These are phyloP conservation scores for Ophiocordyceps unilateralis DNA, from an alignment of 2,329 filamentous ascomycete species.

Conservation along the genomic window DNA sequence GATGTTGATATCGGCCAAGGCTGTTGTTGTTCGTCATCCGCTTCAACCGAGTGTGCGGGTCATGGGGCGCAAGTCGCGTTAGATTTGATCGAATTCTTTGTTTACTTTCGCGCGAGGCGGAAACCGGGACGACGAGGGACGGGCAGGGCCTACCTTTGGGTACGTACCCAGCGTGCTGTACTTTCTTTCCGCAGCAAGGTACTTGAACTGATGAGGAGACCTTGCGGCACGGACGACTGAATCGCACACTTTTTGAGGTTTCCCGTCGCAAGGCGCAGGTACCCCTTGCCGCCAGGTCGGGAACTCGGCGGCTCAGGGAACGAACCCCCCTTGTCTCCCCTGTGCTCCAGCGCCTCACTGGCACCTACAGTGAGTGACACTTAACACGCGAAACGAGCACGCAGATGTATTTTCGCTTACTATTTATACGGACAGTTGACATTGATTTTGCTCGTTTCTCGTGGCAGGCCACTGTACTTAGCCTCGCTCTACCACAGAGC, in stretches of 20 bases:
- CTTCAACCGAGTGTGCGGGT: neutral
- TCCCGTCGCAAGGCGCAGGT: neutral
- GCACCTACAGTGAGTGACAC: too few species aligned
- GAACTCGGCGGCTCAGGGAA: too few species aligned
- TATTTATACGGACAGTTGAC: too few species aligned
- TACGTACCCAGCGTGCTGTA: too few species aligned
- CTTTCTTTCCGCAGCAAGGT: neutral
- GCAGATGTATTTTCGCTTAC: too few species aligned
- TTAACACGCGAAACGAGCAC: too few species aligned
- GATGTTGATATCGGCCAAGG: neutral
- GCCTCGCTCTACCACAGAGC: too few species aligned
- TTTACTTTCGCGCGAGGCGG: neutral
- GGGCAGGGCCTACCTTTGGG: neutral
- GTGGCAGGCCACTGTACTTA: too few species aligned
- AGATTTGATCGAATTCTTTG: neutral
- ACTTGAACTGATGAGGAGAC: too few species aligned
- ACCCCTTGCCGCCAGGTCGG: neutral
- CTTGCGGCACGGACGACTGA: too few species aligned
- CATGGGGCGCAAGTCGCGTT: neutral
- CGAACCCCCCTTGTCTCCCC: too few species aligned
- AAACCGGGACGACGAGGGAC: neutral
- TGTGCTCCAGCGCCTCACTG: neutral
- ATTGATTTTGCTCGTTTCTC: too few species aligned
- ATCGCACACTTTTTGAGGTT: neutral
- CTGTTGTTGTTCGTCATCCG: neutral